Evolutionary conservation across 129 eudicot species (phyloP).

Genomic region (Pittosporum tobira): DNA sequence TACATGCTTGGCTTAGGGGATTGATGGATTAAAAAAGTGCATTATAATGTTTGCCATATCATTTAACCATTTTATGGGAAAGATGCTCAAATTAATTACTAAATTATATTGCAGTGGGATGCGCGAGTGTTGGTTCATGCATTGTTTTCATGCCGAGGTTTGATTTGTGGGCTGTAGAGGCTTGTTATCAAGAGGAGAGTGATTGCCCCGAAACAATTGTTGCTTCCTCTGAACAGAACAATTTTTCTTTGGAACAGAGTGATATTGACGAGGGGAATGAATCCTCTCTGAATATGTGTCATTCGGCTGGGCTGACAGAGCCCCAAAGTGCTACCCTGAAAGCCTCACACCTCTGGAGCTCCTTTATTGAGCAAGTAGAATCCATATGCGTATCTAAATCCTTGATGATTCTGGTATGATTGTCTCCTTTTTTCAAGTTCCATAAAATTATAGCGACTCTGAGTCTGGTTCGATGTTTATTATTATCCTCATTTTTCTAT

Average conservation of each 20-base stretch:
- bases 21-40: not conserved
- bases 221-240: constrained; percentile 17
- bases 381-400: constrained; percentile 53
- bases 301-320: constrained; percentile 14
- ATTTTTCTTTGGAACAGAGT: constrained; percentile 3
- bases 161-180: constrained; percentile 88
- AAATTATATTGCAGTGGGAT: constrained; percentile 55
- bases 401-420: constrained; percentile 73
- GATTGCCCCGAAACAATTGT: constrained; percentile 15
- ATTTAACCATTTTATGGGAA: not conserved
- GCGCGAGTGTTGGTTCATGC: constrained; percentile 52
- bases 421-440: constrained; percentile 2
- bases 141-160: constrained; percentile 78
- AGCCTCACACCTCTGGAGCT: constrained; percentile 68
- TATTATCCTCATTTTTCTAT: too few species aligned
- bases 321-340: constrained; percentile 19
- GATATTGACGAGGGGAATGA: constrained; percentile 9
- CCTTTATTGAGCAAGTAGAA: constrained; percentile 77
- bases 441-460: too few species aligned
- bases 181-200: constrained; percentile 26
- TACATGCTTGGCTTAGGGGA: not conserved
- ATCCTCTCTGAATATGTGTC: constrained; percentile 3
- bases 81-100: constrained; percentile 1
- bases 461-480: too few species aligned
- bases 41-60: constrained; percentile 1